Evolutionary conservation across 2,329 filamentous ascomycete species (phyloP).

Genomic region (Fusarium sp.): DNA sequence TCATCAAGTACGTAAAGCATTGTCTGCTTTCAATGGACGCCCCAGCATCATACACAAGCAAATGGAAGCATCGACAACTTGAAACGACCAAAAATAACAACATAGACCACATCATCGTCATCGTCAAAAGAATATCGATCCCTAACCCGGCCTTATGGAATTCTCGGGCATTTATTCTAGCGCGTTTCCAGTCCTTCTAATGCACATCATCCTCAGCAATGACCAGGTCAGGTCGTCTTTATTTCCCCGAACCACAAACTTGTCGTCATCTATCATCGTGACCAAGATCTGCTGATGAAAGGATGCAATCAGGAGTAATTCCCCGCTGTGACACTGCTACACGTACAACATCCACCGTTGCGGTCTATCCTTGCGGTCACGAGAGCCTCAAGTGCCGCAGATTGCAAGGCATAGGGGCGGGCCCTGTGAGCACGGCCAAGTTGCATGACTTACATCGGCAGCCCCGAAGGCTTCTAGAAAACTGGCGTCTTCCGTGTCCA

Average conservation of each 20-base stretch:
- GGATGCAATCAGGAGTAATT: background rate
- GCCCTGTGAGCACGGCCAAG: background rate
- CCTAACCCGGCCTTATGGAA: background rate
- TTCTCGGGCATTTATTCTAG: conserved; percentile 17
- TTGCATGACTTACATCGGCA: conserved; percentile 24
- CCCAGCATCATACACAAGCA: background rate
- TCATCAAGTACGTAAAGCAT: background rate
- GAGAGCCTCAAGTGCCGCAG: conserved; percentile 17
- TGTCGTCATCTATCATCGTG: conserved; percentile 8
- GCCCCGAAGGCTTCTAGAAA: conserved; percentile 37
- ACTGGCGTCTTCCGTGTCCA: conserved; percentile 3
- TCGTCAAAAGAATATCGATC: background rate
- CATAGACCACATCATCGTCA: background rate
- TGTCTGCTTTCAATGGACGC: background rate
- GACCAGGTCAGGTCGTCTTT: conserved; percentile 11
- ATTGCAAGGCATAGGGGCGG: conserved; percentile 17
- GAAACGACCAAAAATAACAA: conserved; percentile 1
- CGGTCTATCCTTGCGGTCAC: conserved; percentile 5
- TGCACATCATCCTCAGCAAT: conserved; percentile 34
- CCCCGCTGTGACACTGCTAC: conserved; percentile 4
- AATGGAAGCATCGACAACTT: background rate
- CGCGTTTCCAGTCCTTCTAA: conserved; percentile 28
- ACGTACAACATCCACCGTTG: conserved; percentile 7
- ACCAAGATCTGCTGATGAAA: conserved; percentile 1
- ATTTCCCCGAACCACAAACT: conserved; percentile 26